Evolutionary conservation across 2,329 filamentous ascomycete genomes (phyloP).

Genomic region (Metarhizium sp.): DNA sequence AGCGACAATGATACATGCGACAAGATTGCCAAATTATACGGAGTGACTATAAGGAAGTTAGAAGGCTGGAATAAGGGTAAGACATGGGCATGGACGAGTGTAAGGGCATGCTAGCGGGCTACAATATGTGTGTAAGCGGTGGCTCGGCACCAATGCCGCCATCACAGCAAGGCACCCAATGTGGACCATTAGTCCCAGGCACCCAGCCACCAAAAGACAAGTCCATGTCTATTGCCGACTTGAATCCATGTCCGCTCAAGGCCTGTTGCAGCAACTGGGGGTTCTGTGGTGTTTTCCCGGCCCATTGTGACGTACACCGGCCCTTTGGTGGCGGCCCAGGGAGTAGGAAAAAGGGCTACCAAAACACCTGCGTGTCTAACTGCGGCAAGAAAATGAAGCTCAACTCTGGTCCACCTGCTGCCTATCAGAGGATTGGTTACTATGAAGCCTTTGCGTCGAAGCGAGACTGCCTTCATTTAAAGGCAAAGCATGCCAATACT

Average conservation of each 20-base stretch:
- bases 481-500: slow-evolving; percentile 10
- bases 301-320: not conserved
- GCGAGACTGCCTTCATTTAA: slow-evolving; percentile 7
- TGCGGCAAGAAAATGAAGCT: slow-evolving; percentile 13
- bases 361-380: slow-evolving; percentile 16
- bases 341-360: slow-evolving; percentile 9
- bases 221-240: not conserved
- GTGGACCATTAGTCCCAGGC: slow-evolving; percentile 14
- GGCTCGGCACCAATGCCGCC: slow-evolving; percentile 14
- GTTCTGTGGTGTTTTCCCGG: slow-evolving; percentile 2
- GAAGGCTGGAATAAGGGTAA: slow-evolving; percentile 17
- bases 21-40: slow-evolving; percentile 15
- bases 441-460: slow-evolving; percentile 10
- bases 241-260: slow-evolving; percentile 16
- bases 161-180: slow-evolving; percentile 10
- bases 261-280: slow-evolving; percentile 6
- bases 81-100: slow-evolving; percentile 17
- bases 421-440: slow-evolving; percentile 13
- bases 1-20: slow-evolving; percentile 22
- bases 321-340: not conserved
- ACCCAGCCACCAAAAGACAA: slow-evolving; percentile 9
- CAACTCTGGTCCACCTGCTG: not conserved
- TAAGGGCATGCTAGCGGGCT: slow-evolving; percentile 4
- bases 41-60: slow-evolving; percentile 10
- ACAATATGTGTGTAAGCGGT: slow-evolving; percentile 13